Evolutionary conservation across 192 early-diverging fungal genomes (phyloP).

Genomic region (Backusella psychrophila): DNA sequence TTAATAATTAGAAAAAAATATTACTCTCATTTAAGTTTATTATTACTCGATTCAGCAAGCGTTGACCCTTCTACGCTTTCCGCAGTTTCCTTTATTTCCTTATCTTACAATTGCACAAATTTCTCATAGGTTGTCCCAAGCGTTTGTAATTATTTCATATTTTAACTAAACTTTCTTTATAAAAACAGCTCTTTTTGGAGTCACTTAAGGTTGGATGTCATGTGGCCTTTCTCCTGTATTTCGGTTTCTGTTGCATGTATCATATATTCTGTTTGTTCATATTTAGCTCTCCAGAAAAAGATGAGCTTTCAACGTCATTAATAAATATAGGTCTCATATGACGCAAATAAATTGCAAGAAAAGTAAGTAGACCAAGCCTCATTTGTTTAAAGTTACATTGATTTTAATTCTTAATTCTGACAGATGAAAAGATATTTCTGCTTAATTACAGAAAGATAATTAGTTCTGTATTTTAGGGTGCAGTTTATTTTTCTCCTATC

Average conservation of each 20-base stretch:
- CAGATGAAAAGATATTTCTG: slow-evolving; percentile 1
- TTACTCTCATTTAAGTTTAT: not conserved
- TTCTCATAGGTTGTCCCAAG: slow-evolving; percentile 14
- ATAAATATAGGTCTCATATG: not conserved
- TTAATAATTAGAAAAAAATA: not conserved
- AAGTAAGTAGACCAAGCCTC: not conserved
- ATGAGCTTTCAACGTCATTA: not conserved
- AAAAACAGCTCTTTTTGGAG: not conserved
- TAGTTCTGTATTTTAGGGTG: not conserved
- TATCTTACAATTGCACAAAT: slow-evolving; percentile 12
- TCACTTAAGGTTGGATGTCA: not conserved
- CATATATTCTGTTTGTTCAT: not conserved
- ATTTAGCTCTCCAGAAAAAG: not conserved
- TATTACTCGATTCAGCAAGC: not conserved
- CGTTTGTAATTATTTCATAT: not conserved
- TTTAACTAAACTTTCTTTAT: not conserved
- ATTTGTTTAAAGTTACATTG: not conserved
- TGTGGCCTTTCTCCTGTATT: not conserved
- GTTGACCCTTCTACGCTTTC: slow-evolving; percentile 4
- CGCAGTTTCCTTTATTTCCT: slow-evolving; percentile 12
- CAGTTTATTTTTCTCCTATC: not conserved
- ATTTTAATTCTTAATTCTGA: not conserved
- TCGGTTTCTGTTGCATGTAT: not conserved
- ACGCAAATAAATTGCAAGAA: not conserved
- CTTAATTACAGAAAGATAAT: not conserved